Evolutionary conservation across 139 green algal genomes (phyloP), one percentile per base, ranked within the genome.

Genomic region (Chlorella sp.): DNA sequence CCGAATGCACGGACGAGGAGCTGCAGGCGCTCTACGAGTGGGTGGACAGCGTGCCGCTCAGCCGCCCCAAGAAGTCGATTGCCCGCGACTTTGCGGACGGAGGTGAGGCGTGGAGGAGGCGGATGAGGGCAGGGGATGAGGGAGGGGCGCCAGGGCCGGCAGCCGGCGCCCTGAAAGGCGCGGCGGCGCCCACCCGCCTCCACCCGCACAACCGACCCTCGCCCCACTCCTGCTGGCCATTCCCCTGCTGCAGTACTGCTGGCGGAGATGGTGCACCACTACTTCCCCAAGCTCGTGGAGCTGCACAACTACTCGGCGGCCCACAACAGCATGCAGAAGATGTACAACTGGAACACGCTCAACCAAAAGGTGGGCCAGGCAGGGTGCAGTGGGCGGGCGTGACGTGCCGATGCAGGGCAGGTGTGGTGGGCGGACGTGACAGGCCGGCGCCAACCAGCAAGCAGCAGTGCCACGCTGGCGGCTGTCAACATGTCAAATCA

Each of bases 321-420:
- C 14, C 97, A 97, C 91, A 93, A 91, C 42, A 90, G 96, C 28
- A 90, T 93, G 36, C 95, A 98, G 90, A 99, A 99, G 93, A 94
- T 98, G 86, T 98, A 99, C 94, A 99, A 99, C 93, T 99, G 97
- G 97, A 94, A 93, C 83, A 99, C 97, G 5, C 93, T 99, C 21
- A 98, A 99, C 89, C 85, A 92, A 26, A 97, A 97, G 84, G 95
- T 81, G 88, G 42, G 30, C 37, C 34, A 1, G n/a, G 15, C n/a
- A 53, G 34, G 48, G 48, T 9, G 48, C 9, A 9, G 48, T 9
- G 48, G 48, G 48, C 48, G 48, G 48, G 5, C 48, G 9, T 57
- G 48, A 16, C 48, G 48, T 5, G 48, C 48, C 48, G 48, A 9
- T 57, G 48, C 48, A n/a, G n/a, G n/a, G n/a, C n/a, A n/a, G 48